Conservation (phyloP, 768 basidiomycete genomes). For the Lentinula boryana region DNA sequence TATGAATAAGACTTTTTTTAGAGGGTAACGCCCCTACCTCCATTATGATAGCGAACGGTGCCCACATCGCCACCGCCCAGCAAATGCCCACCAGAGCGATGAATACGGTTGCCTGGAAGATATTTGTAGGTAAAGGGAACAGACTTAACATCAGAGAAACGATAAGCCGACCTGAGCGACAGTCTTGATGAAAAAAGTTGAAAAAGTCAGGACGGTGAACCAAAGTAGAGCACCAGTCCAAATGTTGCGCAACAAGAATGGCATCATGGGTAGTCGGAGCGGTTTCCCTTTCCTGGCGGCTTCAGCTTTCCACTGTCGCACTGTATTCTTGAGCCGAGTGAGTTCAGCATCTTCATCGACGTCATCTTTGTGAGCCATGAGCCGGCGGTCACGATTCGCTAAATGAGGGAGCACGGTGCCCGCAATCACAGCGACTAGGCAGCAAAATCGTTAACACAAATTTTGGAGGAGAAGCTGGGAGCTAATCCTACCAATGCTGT, state of each 20-base stretch:
- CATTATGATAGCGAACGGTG: constrained; percentile 97
- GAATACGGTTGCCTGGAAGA: constrained; percentile 63
- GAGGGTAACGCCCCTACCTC: constrained; percentile 47
- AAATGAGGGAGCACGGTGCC: constrained; percentile 79
- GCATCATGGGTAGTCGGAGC: constrained; percentile 78
- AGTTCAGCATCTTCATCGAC: constrained; percentile 75
- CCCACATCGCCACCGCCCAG: constrained; percentile 99
- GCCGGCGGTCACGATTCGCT: constrained; percentile 71
- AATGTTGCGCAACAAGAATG: constrained; percentile 87
- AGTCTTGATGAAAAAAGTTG: constrained; percentile 82
- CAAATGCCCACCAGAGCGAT: constrained; percentile 87
- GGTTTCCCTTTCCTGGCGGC: constrained; percentile 71
- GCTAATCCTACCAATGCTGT: constrained; percentile 68
- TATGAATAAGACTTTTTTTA: neutral
- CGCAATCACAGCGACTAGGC: constrained; percentile 74
- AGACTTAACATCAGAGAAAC: neutral
- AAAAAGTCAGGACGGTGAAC: constrained; percentile 73
- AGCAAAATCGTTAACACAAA: neutral
- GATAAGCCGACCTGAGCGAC: constrained; percentile 52
- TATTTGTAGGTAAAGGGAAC: neutral
- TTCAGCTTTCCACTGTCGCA: constrained; percentile 81
- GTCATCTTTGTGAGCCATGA: constrained; percentile 67
- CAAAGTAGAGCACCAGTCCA: constrained; percentile 86
- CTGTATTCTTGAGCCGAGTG: constrained; percentile 59
- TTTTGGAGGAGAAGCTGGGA: neutral